Evolutionary conservation across 192 early-diverging fungal genomes (phyloP), one percentile per base, ranked within the genome.

Genomic region (Linnemannia exigua): DNA sequence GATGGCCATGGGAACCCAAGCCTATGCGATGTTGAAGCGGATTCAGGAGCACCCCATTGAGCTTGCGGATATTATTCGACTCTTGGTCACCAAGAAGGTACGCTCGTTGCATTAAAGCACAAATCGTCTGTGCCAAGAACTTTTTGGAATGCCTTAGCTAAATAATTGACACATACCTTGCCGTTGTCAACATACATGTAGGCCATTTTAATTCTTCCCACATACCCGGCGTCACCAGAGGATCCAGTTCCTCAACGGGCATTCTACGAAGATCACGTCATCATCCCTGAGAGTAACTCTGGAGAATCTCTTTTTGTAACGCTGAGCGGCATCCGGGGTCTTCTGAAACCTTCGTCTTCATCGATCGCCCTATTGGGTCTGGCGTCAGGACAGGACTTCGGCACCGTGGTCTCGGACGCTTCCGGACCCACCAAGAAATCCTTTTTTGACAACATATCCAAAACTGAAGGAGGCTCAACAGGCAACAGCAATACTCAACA

Each of bases 1-100:
- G 69, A 85, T 85, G 83, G 77, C 83, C 1, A 58, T 71, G 37
- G 83, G 83, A n/a, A 85, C 83, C 6, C 77, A 79, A 51, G 83
- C 83, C 11, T 85, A 79, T 50, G 36, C 72, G 7, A 66, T 85
- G 69, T 20, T 85, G 46, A 85, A 85, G 44, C 72, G 77, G 35
- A 85, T 85, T 8, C 83, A 85, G 38, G 83, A 85, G 19, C 83
- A 85, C 51, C 83, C 83, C 5, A 85, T 85, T n/a, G 83, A 85
- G 33, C 77, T 85, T 2, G 83, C 83, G 61, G 83, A 85, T 35
- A 85, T 85, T 20, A 85, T 85, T 46, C 77, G 83, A 6, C 50
- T 85, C 20, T 41, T 85, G 16, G 83, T 85, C 1, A 79, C 83
- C 14, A 85, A 85, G 37, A 85, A 85, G 77, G 83, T 79, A 25